phyloP scores from a whole-genome alignment of 176 grass and related monocot genomes.

The Saccharum officinarum region DNA sequence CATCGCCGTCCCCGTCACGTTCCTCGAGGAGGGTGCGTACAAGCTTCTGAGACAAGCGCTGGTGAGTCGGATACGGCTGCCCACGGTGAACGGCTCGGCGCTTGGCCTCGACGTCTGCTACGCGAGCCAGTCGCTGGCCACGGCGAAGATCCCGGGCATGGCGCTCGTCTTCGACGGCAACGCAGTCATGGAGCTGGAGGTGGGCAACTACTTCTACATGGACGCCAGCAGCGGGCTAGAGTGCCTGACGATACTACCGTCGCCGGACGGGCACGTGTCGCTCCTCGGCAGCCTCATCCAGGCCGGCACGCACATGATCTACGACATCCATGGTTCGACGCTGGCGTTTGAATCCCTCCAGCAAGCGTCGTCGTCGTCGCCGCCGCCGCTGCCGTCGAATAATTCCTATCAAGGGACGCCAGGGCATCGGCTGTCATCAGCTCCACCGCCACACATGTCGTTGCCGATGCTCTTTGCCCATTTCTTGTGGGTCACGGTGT shows the following conservation, averaged over 20 bases:
- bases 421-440: neutral
- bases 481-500: neutral
- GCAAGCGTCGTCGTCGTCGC: neutral
- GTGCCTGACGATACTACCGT: slow-evolving; percentile 34
- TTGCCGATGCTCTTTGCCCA: neutral
- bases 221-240: neutral
- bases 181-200: neutral
- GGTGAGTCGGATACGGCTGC: neutral
- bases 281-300: slow-evolving; percentile 32
- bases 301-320: slow-evolving; percentile 31
- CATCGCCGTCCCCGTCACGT: slow-evolving; percentile 23
- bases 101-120: neutral
- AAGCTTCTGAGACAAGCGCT: neutral
- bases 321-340: neutral
- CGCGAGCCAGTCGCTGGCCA: neutral
- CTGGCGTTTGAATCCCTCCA: neutral
- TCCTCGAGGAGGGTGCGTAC: slow-evolving; percentile 26
- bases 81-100: neutral
- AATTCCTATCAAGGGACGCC: neutral
- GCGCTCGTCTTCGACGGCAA: neutral
- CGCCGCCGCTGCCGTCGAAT: neutral
- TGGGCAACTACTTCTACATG: slow-evolving; percentile 22
- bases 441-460: neutral
- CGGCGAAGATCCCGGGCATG: neutral
- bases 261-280: neutral